A percentile compares a stretch with the other conserved stretches of the same genome.
Evolutionary conservation across 1,284 basidiomycete species (phyloP).

Genomic region (Pseudozyma hubeiensis): DNA sequence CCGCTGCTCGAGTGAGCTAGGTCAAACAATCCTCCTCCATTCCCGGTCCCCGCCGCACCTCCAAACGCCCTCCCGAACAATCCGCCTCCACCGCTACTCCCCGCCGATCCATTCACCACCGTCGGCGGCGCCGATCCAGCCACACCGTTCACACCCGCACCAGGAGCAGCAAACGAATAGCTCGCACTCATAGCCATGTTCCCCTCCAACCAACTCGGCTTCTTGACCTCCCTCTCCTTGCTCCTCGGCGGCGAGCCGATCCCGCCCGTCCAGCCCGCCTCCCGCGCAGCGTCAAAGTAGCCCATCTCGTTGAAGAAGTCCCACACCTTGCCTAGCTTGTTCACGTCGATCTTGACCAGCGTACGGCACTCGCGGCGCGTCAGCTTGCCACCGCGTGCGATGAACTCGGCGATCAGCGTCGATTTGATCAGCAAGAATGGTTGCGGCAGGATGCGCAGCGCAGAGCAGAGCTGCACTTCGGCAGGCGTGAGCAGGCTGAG

Average conservation of each 20-base stretch:
- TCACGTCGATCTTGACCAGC: conserved; percentile 64
- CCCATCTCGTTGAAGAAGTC: conserved; percentile 66
- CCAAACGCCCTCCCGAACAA: conserved; percentile 19
- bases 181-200: conserved; percentile 46
- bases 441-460: conserved; percentile 63
- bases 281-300: conserved; percentile 55
- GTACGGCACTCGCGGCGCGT: conserved; percentile 58
- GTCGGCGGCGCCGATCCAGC: conserved; percentile 4
- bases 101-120: not conserved
- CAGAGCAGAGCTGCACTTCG: conserved; percentile 63
- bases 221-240: conserved; percentile 35
- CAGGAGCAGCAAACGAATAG: conserved; percentile 31
- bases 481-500: conserved; percentile 61
- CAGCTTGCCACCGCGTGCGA: conserved; percentile 57
- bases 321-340: conserved; percentile 65
- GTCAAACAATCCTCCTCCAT: conserved; percentile 35
- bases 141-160: not conserved
- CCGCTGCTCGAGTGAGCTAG: conserved; percentile 29
- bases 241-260: conserved; percentile 45
- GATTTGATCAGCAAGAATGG: conserved; percentile 66
- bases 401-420: conserved; percentile 59
- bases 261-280: conserved; percentile 50
- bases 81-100: conserved; percentile 9
- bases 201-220: conserved; percentile 46
- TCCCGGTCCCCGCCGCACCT: conserved; percentile 6